Evolutionary conservation across 2,329 filamentous ascomycete genomes (phyloP).

Genomic region (Pezicula carpinea): DNA sequence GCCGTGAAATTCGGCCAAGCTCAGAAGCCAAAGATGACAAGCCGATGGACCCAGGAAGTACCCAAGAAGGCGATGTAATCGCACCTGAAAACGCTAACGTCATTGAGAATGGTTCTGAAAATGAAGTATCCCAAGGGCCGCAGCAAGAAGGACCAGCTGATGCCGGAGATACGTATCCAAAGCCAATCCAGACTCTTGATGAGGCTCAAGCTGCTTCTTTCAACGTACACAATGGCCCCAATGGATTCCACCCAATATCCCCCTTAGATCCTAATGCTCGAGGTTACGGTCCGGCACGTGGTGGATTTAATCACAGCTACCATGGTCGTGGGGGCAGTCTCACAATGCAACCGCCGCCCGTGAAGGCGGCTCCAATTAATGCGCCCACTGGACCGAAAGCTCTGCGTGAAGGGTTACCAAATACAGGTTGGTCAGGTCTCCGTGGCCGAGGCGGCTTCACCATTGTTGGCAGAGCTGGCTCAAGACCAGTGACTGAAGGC

Average conservation of each 20-base stretch:
- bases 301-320: constrained; percentile 31
- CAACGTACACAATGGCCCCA: constrained; percentile 80
- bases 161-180: constrained; percentile 12
- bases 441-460: constrained; percentile 35
- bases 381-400: constrained; percentile 92
- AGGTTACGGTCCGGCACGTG: constrained; percentile 28
- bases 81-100: background rate
- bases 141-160: constrained; percentile 7
- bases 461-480: constrained; percentile 27
- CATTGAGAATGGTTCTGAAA: constrained; percentile 6
- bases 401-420: constrained; percentile 84
- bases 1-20: constrained; percentile 28
- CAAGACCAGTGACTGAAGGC: constrained; percentile 20
- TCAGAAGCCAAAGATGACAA: constrained; percentile 18
- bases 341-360: constrained; percentile 25
- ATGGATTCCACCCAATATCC: constrained; percentile 61
- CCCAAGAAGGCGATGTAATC: constrained; percentile 1
- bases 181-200: constrained; percentile 30
- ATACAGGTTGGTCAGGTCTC: constrained; percentile 69
- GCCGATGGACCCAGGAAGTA: constrained; percentile 4
- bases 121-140: constrained; percentile 13
- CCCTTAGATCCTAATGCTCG: constrained; percentile 60
- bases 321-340: constrained; percentile 34
- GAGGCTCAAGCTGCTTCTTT: constrained; percentile 36
- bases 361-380: constrained; percentile 47